A percentile compares a stretch with the other conserved stretches of the same genome.
Evolutionary conservation across 2,329 filamentous ascomycete species (phyloP).

Genomic region (Orbilia ellipsospora): DNA sequence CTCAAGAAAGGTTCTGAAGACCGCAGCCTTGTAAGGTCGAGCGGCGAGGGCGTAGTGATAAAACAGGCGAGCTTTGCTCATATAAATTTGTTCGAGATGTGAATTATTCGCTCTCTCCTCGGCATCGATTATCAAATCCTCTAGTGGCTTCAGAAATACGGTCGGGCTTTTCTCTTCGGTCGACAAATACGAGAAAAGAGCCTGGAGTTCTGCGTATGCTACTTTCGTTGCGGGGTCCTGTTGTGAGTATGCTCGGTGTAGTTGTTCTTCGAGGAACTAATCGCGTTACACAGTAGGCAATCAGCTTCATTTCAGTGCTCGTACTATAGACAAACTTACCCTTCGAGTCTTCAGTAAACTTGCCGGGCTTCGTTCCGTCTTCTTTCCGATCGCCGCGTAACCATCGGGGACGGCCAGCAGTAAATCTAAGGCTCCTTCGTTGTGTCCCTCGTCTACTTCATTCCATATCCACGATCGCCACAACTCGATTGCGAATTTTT

Average conservation of each 20-base stretch:
- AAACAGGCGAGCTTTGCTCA: constrained; percentile 75
- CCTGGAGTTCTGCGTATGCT: constrained; percentile 54
- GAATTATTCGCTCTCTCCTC: constrained; percentile 62
- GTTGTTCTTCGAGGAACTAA: constrained; percentile 55
- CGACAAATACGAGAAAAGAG: constrained; percentile 55
- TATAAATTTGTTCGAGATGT: constrained; percentile 74
- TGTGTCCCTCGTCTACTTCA: constrained; percentile 58
- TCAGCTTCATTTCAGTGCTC: constrained; percentile 65
- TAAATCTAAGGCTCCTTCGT: constrained; percentile 55
- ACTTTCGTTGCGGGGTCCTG: constrained; percentile 55
- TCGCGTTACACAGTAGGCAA: constrained; percentile 62
- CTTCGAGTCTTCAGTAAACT: constrained; percentile 62
- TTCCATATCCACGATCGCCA: constrained; percentile 76
- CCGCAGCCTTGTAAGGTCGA: constrained; percentile 74
- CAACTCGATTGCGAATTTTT: constrained; percentile 64
- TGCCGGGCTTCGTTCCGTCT: constrained; percentile 57
- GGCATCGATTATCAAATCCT: constrained; percentile 65
- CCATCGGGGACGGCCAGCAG: constrained; percentile 42
- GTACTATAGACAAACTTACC: constrained; percentile 60
- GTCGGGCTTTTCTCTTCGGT: constrained; percentile 25
- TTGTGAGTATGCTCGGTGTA: constrained; percentile 59
- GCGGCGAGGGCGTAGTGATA: constrained; percentile 70
- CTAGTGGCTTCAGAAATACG: constrained; percentile 61
- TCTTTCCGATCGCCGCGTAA: constrained; percentile 54
- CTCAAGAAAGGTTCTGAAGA: constrained; percentile 72